Evolutionary conservation across 768 basidiomycete species (phyloP), one percentile per base, ranked within the genome.

Genomic region (Tremella fuciformis): DNA sequence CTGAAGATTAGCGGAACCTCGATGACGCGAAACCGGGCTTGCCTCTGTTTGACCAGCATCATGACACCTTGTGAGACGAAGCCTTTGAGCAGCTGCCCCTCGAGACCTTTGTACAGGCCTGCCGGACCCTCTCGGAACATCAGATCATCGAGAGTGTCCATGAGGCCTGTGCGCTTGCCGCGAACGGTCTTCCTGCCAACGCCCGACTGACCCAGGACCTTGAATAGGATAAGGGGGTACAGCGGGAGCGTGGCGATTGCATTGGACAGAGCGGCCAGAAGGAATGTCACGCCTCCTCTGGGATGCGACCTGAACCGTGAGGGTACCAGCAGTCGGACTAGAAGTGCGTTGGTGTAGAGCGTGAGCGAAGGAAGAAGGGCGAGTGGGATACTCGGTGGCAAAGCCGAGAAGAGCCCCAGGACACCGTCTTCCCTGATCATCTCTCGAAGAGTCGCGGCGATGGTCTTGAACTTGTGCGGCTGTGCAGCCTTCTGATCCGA

Each of bases 41-140:
- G 67, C 71, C 69, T 66, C 51, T 73, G 67, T 50, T 73, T 73
- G 63, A 73, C 41, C 2, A 71, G 51, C 67, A 73, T 70, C 65
- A 65, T 71, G 29, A 73, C 71, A 11, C 71, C 71, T 46, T 73
- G 71, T 29, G 65, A 63, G 1, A 73, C 60, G 15, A 71, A n/a
- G n/a, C 69, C 65, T 47, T 73, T 73, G 42, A 65, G 39, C 16
- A 70, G 49, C 42, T 73, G 69, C 13, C 60, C 71, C 44, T 73
- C 61, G 11, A 73, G 18, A 25, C 71, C 71, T 16, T 62, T 62
- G 50, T 69, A 73, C 24, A 71, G 57, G 6, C 67, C 69, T 13
- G 18, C 18, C 9, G 64, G 44, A 1, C 70, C 70, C 22, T 67
- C 58, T 13, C 42, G 25, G 8, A 52, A 47, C 13, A 64, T 42